Evolutionary conservation across 1,284 basidiomycete species (phyloP), one percentile per base, ranked within the genome.

Genomic region (Heterobasidion parviporum): DNA sequence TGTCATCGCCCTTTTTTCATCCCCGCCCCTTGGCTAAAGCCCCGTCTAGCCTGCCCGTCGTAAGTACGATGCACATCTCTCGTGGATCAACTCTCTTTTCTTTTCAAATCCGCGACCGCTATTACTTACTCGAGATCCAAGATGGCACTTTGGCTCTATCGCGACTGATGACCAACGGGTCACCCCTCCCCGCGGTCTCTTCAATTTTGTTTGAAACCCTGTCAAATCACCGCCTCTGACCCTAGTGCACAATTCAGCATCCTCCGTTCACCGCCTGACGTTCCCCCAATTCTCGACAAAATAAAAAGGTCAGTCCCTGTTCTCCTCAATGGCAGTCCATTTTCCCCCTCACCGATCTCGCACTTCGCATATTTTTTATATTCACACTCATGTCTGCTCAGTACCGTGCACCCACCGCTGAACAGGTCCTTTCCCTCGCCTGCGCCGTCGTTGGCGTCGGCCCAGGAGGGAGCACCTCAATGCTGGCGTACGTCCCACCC

Each of bases 381-480:
- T 26, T 26, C 26, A 0, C 26, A 6, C 26, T 41, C 38, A 41
- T 41, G 38, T 41, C 38, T 6, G 38, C 38, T 41, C 38, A 41
- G 12, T 41, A 41, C n/a, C 38, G 38, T n/a, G 12, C 12, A 1
- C 38, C 52, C 38, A 20, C 52, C 18, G 16, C 38, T n/a, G 52
- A 53, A 15, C 43, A 53, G 34, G 41, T 53, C 26, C 15, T 53
- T 12, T 43, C 38, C 43, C 41, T 87, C 46, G 78, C 81, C 16
- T 83, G 81, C 64, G 73, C 75, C 47, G 81, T 80, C 59, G 81
- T 87, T n/a, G 85, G 85, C n/a, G 83, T 85, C 47, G 85, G 85
- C 41, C 82, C 83, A 2, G 85, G 87, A 3, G 87, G 87, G 8
- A 85, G 83, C 20, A 89, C 88, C 1, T 79, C 81, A 34, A 86